Evolutionary conservation across 2,329 filamentous ascomycete genomes (phyloP).

Genomic region (Cadophora gregata): DNA sequence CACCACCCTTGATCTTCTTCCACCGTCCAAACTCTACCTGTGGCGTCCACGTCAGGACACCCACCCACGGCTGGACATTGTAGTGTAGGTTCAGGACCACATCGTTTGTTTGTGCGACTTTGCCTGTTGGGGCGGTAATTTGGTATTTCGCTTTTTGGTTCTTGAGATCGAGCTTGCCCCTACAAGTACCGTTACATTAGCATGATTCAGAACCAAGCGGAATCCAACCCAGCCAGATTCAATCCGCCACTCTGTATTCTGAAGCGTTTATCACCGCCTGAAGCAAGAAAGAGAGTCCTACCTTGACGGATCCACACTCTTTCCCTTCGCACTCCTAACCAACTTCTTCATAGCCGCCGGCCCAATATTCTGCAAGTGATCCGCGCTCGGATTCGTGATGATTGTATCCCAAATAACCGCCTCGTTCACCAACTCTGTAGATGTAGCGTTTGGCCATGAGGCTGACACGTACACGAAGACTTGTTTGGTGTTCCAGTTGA

Average conservation of each 20-base stretch:
- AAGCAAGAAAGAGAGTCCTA: constrained; percentile 26
- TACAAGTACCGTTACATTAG: constrained; percentile 42
- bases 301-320: constrained; percentile 56
- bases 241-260: background rate
- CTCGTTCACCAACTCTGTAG: constrained; percentile 57
- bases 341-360: constrained; percentile 68
- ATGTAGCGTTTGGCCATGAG: constrained; percentile 59
- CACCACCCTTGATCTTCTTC: constrained; percentile 69
- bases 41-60: constrained; percentile 79
- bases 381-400: constrained; percentile 75
- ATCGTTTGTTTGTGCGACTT: constrained; percentile 74
- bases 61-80: constrained; percentile 98
- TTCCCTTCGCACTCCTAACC: constrained; percentile 62
- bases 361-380: constrained; percentile 66
- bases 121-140: constrained; percentile 86
- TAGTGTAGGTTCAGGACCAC: constrained; percentile 85
- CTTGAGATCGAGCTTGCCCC: constrained; percentile 76
- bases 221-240: constrained; percentile 15
- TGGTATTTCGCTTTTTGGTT: constrained; percentile 96
- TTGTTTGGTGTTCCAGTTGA: constrained; percentile 99
- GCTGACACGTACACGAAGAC: constrained; percentile 96
- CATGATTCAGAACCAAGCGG: background rate
- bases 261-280: background rate
- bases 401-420: constrained; percentile 97
- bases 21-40: constrained; percentile 62